Base-by-base conservation (phyloP, 495 filamentous ascomycete species). In the Penicillium nucicola region DNA sequence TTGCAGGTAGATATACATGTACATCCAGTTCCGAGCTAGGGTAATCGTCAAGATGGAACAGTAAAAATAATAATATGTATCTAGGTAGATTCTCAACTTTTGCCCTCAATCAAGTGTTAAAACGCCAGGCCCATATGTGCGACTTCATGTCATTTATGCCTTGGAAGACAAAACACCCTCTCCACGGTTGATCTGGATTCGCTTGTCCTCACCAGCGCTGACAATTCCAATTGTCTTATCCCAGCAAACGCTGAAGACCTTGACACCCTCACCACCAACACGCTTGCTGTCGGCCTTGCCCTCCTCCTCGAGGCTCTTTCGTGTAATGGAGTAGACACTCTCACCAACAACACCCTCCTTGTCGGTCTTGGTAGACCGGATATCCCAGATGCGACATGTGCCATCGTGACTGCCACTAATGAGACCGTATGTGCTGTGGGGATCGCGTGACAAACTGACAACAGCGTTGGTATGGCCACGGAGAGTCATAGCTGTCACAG, bases 191-290 rank as follows among this genome's bases (percentile, higher is more conserved):
- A 97, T 83, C 74, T 97, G 95, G 55, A 97, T 85, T 73, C 79
- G 81, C 73, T 88, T 91, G 67, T 98, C 93, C 79, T 96, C 91
- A 11, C 91, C 89, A 5, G 75, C 91, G 67, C 88, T 95, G 18
- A 97, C 86, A 66, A 98, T 96, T 7, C 93, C 93, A 35, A 95
- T 77, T 15, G 77, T 75, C 56, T 71, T 70, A 71, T 96, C 89
- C 93, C 93, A 98, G 57, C 76, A 82, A 5, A 97, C 89, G 14
- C 84, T 81, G 74, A 97, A 95, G 37, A 98, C 90, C 79, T 95
- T 95, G 40, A 84, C 81, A 32, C 89, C 89, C 35, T 95, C 89
- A 18, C 89, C 89, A 19, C 78, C 81, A 12, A 78, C 73, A 23
- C 71, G 71, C 58, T 74, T 74, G 61, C 77, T 80, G 42, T 74